phyloP scores from a whole-genome alignment of 176 grass and related monocot genomes.

The Bolboschoenus planiculmis region DNA sequence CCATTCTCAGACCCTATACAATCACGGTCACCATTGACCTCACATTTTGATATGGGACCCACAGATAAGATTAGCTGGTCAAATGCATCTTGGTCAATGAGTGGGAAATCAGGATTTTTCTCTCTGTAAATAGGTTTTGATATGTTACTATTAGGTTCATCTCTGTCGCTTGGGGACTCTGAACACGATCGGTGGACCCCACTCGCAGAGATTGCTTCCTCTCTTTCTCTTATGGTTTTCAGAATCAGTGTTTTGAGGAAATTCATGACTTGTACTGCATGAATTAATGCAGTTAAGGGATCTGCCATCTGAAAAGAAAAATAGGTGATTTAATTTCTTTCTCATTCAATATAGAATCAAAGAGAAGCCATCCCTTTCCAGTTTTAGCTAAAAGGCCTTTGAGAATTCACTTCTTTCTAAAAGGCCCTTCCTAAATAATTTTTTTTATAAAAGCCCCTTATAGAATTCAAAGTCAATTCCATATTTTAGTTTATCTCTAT shows the following conservation, averaged over 20 bases:
- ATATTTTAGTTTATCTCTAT: neutral
- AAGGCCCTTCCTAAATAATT: neutral
- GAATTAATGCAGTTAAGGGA: conserved; percentile 84
- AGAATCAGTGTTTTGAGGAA: conserved; percentile 76
- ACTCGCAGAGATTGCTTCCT: conserved; percentile 25
- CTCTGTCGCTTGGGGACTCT: conserved; percentile 46
- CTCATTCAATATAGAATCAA: neutral
- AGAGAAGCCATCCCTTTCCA: neutral
- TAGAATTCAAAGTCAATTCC: neutral
- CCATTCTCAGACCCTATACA: conserved; percentile 36
- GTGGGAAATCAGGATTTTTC: conserved; percentile 23
- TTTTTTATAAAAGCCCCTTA: neutral
- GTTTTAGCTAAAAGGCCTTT: neutral
- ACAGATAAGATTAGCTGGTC: conserved; percentile 37
- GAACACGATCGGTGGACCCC: conserved; percentile 36
- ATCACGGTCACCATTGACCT: conserved; percentile 7
- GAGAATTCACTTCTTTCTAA: neutral
- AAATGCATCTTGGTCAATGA: conserved; percentile 39
- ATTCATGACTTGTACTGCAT: conserved; percentile 96
- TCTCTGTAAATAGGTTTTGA: conserved; percentile 15
- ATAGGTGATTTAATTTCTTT: neutral
- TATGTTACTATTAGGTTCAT: conserved; percentile 23
- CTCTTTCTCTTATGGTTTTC: conserved; percentile 66
- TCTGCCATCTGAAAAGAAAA: conserved; percentile 76
- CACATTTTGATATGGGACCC: neutral